Conservation (phyloP, 345 rosid genomes). For the Pseudoturritis turrita region DNA sequence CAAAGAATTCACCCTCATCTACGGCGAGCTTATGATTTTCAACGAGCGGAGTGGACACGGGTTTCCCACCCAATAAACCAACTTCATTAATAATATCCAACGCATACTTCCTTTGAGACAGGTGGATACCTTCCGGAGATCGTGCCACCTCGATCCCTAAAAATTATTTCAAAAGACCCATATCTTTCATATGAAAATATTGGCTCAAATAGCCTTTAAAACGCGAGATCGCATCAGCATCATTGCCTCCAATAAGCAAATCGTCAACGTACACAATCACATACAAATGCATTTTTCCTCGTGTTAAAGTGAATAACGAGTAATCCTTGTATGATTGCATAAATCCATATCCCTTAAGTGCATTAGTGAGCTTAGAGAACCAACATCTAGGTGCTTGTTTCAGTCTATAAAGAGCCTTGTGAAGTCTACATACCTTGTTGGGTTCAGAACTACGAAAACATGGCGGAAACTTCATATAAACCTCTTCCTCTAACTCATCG, state of each 20-base stretch:
- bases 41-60: not conserved
- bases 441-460: not conserved
- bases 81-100: not conserved
- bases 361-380: not conserved
- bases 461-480: not conserved
- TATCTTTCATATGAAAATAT: not conserved
- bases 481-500: not conserved
- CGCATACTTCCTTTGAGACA: not conserved
- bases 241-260: not conserved
- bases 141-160: not conserved
- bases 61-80: not conserved
- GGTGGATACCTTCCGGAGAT: not conserved
- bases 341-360: not conserved
- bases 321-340: not conserved
- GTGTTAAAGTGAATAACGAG: not conserved
- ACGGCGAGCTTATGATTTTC: not conserved
- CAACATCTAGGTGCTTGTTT: not conserved
- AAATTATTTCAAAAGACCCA: not conserved
- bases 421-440: not conserved
- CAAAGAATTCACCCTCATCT: not conserved
- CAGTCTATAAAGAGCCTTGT: not conserved
- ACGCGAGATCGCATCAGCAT: not conserved
- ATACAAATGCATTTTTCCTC: not conserved
- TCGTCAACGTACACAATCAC: not conserved
- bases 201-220: not conserved